Evolutionary conservation across 257 asterid species (phyloP), one percentile per base, ranked within the genome.

Genomic region (Haberlea rhodopensis): DNA sequence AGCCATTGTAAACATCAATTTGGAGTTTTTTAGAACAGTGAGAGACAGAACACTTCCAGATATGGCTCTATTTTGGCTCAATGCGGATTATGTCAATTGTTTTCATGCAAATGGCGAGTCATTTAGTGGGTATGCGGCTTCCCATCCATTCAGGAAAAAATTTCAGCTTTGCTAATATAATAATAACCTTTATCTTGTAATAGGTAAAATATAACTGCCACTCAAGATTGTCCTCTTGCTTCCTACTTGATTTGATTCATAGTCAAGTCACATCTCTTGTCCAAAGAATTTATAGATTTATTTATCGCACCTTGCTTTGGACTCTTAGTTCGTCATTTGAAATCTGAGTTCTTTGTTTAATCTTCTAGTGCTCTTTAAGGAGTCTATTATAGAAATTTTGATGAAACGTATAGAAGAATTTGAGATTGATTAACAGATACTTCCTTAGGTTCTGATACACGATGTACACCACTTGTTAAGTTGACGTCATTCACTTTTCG

Each of bases 51-150:
- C 87, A 45, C 83, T 85, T 69, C 86, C 84, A 53, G 90, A 76
- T 66, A 92, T 92, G 97, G 85, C 91, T 57, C 87, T 61, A 53
- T 77, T 92, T 73, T 92, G 99, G 99, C 95, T 89, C 53, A 86
- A 89, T 79, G 91, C 90, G 24, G 96, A 89, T 78, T 92, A 92
- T 62, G 99, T 92, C 71, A 92, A 92, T 77, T 89, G 97, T 58
- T 83, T 81, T 78, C 96, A 84, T 80, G 86, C 96, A 65, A 80
- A 80, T 51, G 97, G 96, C 75, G 91, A 81, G 76, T 81, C 80
- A 75, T 92, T 74, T 71, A 81, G 95, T 23, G 97, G 99, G 99
- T 92, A 87, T 21, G 89, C 29, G 28, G 59, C 74, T 63, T 76
- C 71, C 71, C 53, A 48, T 72, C 43, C 25, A 20, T 65, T 55